Evolutionary conservation across 2,329 filamentous ascomycete species (phyloP).

Genomic region (Onygenales sp.): DNA sequence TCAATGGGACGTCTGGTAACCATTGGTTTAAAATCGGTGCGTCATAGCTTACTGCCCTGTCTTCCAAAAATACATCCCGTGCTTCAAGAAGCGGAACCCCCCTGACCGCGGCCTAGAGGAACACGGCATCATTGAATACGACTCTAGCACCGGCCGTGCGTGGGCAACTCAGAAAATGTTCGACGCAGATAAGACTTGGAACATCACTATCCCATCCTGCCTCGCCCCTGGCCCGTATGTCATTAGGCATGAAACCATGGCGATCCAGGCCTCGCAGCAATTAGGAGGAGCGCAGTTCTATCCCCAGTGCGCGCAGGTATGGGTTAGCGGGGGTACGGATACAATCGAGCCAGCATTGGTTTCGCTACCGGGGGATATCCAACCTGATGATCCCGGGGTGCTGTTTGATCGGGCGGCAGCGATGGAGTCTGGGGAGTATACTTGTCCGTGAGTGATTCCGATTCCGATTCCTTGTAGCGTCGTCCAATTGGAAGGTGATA

Average conservation of each 20-base stretch:
- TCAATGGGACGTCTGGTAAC: neutral
- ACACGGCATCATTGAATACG: neutral
- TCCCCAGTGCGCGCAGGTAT: neutral
- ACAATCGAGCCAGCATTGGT: neutral
- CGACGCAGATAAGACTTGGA: neutral
- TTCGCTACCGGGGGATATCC: neutral
- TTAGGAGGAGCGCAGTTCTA: neutral
- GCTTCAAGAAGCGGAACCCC: neutral
- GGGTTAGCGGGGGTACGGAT: neutral
- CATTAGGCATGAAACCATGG: constrained; percentile 1
- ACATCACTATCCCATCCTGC: neutral
- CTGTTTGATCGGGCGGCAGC: neutral
- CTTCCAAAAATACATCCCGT: too few relatives aligned
- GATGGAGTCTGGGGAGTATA: neutral
- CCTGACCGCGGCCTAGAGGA: neutral
- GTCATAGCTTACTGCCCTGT: neutral
- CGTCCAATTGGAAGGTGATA: neutral
- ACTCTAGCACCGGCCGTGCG: neutral
- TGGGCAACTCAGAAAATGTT: constrained; percentile 1
- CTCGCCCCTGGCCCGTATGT: neutral
- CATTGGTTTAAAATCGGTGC: constrained; percentile 2
- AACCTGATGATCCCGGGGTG: neutral
- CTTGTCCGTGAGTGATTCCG: neutral
- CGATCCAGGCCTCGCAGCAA: neutral
- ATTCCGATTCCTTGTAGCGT: neutral